These are phyloP conservation scores for Circinella minor DNA, from an alignment of 371 early-diverging fungal genomes.

Conservation along the genomic window DNA sequence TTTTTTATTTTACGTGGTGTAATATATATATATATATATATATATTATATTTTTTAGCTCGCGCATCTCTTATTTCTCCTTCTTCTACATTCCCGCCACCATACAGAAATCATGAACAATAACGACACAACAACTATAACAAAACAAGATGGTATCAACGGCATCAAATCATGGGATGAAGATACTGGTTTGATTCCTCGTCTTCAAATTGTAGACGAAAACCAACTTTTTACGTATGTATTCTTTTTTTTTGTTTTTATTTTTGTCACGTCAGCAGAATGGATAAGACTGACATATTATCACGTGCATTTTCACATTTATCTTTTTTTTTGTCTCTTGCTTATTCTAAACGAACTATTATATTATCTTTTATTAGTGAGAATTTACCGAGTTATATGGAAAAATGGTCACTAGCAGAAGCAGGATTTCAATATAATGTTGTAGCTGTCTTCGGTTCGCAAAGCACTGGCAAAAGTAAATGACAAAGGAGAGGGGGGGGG, in stretches of 20 bases:
- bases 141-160: no score
- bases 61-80: no score
- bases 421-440: conserved; percentile 94
- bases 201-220: conserved; percentile 84
- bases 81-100: no score
- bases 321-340: neutral
- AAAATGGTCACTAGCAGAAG: conserved; percentile 81
- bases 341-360: neutral
- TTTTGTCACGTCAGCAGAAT: conserved; percentile 5
- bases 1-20: neutral
- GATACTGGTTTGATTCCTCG: conserved; percentile 54
- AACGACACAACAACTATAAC: neutral
- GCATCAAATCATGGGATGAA: conserved; percentile 32
- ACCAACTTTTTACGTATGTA: conserved; percentile 84
- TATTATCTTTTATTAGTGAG: conserved; percentile 7
- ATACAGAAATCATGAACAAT: conserved; percentile 7
- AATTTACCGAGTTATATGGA: conserved; percentile 20
- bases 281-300: conserved; percentile 9
- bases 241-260: neutral
- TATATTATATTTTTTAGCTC: neutral
- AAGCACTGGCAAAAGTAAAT: conserved; percentile 96
- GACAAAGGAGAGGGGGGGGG: neutral
- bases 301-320: conserved; percentile 5
- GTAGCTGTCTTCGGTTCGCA: conserved; percentile 99
- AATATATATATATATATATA: neutral